A percentile compares a stretch with the other conserved stretches of the same genome.
Evolutionary conservation across 73 alveolate genomes (phyloP).

Genomic region (Uronychia setigera): DNA sequence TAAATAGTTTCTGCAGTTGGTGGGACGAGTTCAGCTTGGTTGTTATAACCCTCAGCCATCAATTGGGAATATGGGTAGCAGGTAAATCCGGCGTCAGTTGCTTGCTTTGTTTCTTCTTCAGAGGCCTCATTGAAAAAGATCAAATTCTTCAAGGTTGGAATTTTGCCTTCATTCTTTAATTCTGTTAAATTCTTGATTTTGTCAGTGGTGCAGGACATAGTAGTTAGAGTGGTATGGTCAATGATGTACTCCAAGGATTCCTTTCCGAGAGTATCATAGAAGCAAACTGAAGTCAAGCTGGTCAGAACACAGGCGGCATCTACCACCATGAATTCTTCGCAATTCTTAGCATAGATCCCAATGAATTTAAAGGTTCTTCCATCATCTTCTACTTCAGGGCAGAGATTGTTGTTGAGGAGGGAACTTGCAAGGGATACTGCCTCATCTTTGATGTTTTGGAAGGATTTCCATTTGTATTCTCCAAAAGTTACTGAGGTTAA

Average conservation of each 20-base stretch:
- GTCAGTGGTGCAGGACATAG: conserved; percentile 60
- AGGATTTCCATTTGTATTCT: conserved; percentile 73
- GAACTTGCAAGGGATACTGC: conserved; percentile 26
- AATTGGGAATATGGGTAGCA: conserved; percentile 14
- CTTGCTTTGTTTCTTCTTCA: conserved; percentile 28
- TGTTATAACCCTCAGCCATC: conserved; percentile 17
- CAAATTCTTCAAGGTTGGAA: conserved; percentile 27
- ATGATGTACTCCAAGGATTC: conserved; percentile 68
- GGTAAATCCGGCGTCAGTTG: conserved; percentile 27
- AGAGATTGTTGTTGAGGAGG: conserved; percentile 25
- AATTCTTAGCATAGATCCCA: conserved; percentile 79
- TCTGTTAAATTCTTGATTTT: conserved; percentile 31
- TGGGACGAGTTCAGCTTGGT: conserved; percentile 18
- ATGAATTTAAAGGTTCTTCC: conserved; percentile 54
- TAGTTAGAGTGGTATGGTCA: conserved; percentile 52
- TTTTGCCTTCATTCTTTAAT: conserved; percentile 25
- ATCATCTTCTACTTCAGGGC: conserved; percentile 24
- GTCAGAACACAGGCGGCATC: conserved; percentile 78
- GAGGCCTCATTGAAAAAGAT: conserved; percentile 51
- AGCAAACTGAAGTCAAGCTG: conserved; percentile 63
- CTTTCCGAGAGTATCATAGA: conserved; percentile 80
- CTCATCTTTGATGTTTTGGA: conserved; percentile 42
- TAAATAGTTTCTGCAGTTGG: conserved; percentile 63
- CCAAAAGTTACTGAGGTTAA: conserved; percentile 16
- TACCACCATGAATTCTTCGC: conserved; percentile 80